Evolutionary conservation across 2,329 filamentous ascomycete species (phyloP).

Genomic region (Sordariomycetes sp.): DNA sequence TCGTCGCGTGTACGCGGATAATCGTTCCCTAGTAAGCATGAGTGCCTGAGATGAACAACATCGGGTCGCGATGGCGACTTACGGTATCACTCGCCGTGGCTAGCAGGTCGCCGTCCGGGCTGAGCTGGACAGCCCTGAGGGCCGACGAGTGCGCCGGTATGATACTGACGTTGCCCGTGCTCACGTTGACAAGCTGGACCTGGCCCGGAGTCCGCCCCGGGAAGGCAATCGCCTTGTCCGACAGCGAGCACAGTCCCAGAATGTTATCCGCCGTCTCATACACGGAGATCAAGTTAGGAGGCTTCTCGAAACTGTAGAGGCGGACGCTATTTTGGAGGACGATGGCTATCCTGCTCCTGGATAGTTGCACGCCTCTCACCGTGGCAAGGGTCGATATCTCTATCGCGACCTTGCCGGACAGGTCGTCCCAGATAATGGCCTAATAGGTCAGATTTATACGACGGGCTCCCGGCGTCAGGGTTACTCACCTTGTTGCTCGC

Average conservation of each 20-base stretch:
- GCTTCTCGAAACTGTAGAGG: constrained; percentile 66
- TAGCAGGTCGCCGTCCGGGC: constrained; percentile 64
- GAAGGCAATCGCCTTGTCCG: constrained; percentile 62
- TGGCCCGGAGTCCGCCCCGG: constrained; percentile 82
- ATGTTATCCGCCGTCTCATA: constrained; percentile 84
- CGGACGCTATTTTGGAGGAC: constrained; percentile 71
- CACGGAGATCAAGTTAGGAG: constrained; percentile 54
- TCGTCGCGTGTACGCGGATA: constrained; percentile 71
- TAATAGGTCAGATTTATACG: constrained; percentile 15
- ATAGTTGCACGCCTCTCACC: constrained; percentile 67
- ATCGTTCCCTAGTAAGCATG: constrained; percentile 51
- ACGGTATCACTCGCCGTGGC: constrained; percentile 77
- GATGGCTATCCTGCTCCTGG: constrained; percentile 63
- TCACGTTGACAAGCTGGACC: constrained; percentile 72
- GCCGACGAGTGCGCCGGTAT: constrained; percentile 78
- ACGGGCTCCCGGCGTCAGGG: neutral
- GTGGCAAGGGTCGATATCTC: constrained; percentile 74
- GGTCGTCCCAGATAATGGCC: constrained; percentile 87
- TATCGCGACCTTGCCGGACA: constrained; percentile 55
- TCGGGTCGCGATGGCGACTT: neutral
- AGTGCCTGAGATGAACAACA: neutral
- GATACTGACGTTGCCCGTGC: constrained; percentile 75
- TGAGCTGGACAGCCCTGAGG: constrained; percentile 67
- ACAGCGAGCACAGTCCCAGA: constrained; percentile 66
- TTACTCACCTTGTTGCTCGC: constrained; percentile 63